Evolutionary conservation across 129 eudicot genomes (phyloP), one percentile per base, ranked within the genome.

Genomic region (Kitagawia praeruptora): DNA sequence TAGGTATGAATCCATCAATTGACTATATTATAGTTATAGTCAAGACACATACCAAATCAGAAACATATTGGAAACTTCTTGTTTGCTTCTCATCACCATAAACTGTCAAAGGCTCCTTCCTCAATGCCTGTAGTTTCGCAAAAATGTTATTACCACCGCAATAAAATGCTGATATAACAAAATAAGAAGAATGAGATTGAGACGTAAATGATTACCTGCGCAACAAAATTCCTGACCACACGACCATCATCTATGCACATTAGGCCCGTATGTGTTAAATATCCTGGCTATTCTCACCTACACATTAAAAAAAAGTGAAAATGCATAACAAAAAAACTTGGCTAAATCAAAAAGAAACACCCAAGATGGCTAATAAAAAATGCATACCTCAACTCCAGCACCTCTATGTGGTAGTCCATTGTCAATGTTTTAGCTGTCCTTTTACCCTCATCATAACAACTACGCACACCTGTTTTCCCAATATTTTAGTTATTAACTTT

Each of bases 231-330:
- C 85, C 97, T 92, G 82, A 92, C 97, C 74, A 92, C 97, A 48
- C 95, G 95, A 10, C 97, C 97, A 85, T 92, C 97, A 76, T 92
- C 97, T 63, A 92, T 89, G 54, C 88, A 88, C 97, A 92, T 92
- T 69, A 46, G 97, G 97, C 47, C 97, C 97, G 79, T 92, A 92
- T 37, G 97, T 92, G 84, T 92, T 92, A 82, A 92, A 92, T 27
- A 92, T 92, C 63, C 95, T 84, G 12, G 97, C 97, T 45, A 92
- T 90, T 64, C 97, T 86, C 49, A 89, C 89, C 85, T 91, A 91
- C 84, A 72, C 37, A 72, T 23, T 3, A 2, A 63, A 63, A 31
- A 27, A n/a, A 61, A 28, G 40, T 28, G 1, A 28, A 67, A 31
- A 25, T 53, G 63, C 1, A 25, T 25, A 25, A 63, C 23, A 67